Evolutionary conservation across 2,329 filamentous ascomycete genomes (phyloP).

Genomic region (Alternaria sp.): DNA sequence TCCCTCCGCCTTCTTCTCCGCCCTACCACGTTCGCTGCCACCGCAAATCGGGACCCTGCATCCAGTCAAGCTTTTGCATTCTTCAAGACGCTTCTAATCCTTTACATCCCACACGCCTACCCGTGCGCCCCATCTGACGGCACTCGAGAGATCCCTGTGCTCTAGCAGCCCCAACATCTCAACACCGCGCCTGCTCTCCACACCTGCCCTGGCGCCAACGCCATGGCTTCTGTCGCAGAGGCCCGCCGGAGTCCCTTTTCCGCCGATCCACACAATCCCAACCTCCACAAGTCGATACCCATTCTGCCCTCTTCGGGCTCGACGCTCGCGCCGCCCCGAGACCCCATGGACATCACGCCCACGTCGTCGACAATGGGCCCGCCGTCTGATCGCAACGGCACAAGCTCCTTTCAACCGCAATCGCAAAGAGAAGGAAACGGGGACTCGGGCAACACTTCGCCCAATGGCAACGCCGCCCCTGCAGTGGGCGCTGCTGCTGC

Average conservation of each 20-base stretch:
- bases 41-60: slow-evolving; percentile 21
- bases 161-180: slow-evolving; percentile 27
- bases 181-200: slow-evolving; percentile 23
- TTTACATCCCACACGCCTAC: neutral
- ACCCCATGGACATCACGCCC: slow-evolving; percentile 64
- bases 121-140: neutral
- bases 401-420: slow-evolving; percentile 16
- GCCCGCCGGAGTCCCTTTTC: slow-evolving; percentile 59
- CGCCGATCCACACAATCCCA: slow-evolving; percentile 52
- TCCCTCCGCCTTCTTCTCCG: slow-evolving; percentile 24
- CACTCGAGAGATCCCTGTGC: slow-evolving; percentile 7
- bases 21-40: slow-evolving; percentile 13
- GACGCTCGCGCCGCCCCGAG: slow-evolving; percentile 56
- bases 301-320: slow-evolving; percentile 60
- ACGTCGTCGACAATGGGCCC: slow-evolving; percentile 57
- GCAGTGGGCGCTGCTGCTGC: slow-evolving; percentile 70
- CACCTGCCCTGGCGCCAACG: slow-evolving; percentile 18
- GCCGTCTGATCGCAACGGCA: slow-evolving; percentile 57
- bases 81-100: slow-evolving; percentile 14
- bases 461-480: slow-evolving; percentile 53
- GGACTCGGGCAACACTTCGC: slow-evolving; percentile 44
- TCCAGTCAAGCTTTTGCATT: slow-evolving; percentile 11
- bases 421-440: slow-evolving; percentile 35
- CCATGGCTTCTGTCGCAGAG: slow-evolving; percentile 58
- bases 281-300: slow-evolving; percentile 61